Evolutionary conservation across 2,329 filamentous ascomycete species (phyloP).

Genomic region (Rhinocladiella similis): DNA sequence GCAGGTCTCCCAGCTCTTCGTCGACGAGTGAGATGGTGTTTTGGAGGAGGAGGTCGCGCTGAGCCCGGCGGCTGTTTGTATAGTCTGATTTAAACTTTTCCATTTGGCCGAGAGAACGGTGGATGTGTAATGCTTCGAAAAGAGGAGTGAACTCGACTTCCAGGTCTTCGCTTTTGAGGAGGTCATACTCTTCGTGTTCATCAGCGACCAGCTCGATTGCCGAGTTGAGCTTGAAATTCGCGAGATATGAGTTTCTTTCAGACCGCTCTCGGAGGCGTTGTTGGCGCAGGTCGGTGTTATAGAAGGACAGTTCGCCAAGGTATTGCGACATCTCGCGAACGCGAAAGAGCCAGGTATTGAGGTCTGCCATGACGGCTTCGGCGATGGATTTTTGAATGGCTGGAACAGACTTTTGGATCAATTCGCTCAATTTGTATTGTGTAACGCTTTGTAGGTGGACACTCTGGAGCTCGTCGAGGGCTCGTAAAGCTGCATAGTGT

Average conservation of each 20-base stretch:
- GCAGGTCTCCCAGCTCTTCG: constrained; percentile 83
- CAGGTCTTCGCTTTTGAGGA: constrained; percentile 91
- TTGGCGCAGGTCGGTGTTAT: constrained; percentile 86
- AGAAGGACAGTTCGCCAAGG: constrained; percentile 92
- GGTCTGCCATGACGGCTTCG: constrained; percentile 92
- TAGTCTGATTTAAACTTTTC: constrained; percentile 92
- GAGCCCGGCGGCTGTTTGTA: constrained; percentile 81
- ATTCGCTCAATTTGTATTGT: constrained; percentile 89
- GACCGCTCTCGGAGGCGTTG: constrained; percentile 79
- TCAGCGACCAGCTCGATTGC: constrained; percentile 94
- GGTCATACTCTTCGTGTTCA: constrained; percentile 92
- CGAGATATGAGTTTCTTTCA: constrained; percentile 72
- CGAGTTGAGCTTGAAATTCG: constrained; percentile 88
- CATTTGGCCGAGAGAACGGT: constrained; percentile 87
- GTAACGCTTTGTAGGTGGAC: constrained; percentile 93
- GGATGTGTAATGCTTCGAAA: constrained; percentile 94
- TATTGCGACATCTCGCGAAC: constrained; percentile 97
- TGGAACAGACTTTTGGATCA: constrained; percentile 95
- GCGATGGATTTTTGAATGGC: constrained; percentile 90
- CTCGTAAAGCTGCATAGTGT: constrained; percentile 91
- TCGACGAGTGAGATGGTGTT: constrained; percentile 70
- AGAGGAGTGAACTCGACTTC: constrained; percentile 93
- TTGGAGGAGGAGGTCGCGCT: constrained; percentile 83
- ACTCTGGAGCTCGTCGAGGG: constrained; percentile 92
- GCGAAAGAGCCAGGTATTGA: constrained; percentile 94